phyloP scores from a whole-genome alignment of 192 early-diverging fungal species.

The Entomortierella parvispora region DNA sequence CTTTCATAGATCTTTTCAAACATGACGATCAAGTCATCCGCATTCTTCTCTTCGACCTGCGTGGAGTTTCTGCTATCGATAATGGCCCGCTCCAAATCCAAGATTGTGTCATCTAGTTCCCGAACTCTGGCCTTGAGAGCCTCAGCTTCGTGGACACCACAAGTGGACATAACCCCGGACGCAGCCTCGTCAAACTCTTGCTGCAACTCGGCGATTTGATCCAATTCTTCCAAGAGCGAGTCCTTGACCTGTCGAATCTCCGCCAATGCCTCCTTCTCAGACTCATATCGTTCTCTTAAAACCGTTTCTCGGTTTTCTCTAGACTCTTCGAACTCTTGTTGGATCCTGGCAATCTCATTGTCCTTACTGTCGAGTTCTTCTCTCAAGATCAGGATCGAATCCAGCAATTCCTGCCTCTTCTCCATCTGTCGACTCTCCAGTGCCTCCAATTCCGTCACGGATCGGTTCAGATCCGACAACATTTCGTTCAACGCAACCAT shows the following conservation, averaged over 20 bases:
- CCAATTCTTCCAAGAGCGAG: background rate
- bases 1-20: conserved; percentile 21
- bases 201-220: background rate
- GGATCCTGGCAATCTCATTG: background rate
- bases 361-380: conserved; percentile 1
- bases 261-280: conserved; percentile 3
- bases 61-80: background rate
- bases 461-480: background rate
- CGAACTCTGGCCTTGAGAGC: background rate
- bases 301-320: conserved; percentile 1
- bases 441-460: conserved; percentile 1
- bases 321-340: conserved; percentile 1
- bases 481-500: background rate
- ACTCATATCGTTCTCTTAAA: conserved; percentile 13
- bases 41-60: conserved; percentile 17
- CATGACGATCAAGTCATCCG: conserved; percentile 16
- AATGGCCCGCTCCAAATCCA: background rate
- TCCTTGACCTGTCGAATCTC: background rate
- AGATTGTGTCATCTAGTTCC: conserved; percentile 1
- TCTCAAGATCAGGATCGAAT: background rate
- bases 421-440: conserved; percentile 4
- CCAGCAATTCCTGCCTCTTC: conserved; percentile 10
- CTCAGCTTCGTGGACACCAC: background rate
- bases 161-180: background rate
- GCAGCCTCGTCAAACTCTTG: background rate